phyloP scores from a whole-genome alignment of 176 grass and related monocot species.

The Urochloa ruziziensis region DNA sequence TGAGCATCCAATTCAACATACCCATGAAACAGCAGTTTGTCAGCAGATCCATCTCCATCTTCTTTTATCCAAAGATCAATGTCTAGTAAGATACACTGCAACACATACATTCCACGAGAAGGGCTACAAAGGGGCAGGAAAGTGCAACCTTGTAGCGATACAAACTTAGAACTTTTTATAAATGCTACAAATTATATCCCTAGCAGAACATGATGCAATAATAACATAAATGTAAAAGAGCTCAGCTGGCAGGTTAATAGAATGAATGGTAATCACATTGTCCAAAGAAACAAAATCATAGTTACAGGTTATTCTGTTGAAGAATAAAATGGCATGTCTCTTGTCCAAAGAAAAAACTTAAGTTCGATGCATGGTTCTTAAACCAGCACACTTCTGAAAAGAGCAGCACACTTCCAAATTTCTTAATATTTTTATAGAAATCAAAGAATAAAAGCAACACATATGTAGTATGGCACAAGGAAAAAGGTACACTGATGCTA shows the following conservation, averaged over 20 bases:
- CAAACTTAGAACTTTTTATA: background rate
- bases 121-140: background rate
- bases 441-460: too few relatives aligned
- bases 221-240: background rate
- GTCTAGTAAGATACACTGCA: background rate
- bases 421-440: background rate
- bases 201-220: background rate
- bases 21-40: background rate
- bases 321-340: too few relatives aligned
- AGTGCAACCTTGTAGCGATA: background rate
- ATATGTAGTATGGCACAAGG: too few relatives aligned
- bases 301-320: background rate
- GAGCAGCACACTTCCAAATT: background rate
- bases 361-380: too few relatives aligned
- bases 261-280: background rate
- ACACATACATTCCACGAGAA: conserved; percentile 11
- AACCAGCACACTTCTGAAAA: background rate
- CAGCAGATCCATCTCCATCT: background rate
- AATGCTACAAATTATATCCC: background rate
- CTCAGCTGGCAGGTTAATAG: too few relatives aligned
- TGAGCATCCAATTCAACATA: background rate
- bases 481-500: too few relatives aligned
- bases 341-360: background rate
- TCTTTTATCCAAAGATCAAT: background rate
- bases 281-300: background rate